A percentile compares a stretch with the other conserved stretches of the same genome.
These are phyloP conservation scores for Pestalotiopsis sp. DNA, from an alignment of 2,329 filamentous ascomycete species.

Conservation along the genomic window DNA sequence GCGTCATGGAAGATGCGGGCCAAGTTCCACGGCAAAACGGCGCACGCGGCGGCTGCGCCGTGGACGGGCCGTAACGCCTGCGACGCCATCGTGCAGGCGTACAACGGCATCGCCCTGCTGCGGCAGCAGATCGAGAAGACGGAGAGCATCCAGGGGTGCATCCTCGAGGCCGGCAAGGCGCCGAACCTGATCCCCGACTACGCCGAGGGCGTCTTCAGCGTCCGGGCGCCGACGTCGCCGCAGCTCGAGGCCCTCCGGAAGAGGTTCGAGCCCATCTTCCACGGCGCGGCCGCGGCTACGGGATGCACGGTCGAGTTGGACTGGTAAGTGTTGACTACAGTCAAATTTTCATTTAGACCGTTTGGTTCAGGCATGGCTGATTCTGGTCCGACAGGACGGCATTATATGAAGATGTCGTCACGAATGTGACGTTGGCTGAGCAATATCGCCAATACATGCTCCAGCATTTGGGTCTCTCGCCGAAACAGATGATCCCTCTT, in stretches of 20 bases:
- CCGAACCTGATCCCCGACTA: constrained; percentile 23
- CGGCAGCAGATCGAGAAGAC: constrained; percentile 28
- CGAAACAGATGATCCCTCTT: constrained; percentile 2
- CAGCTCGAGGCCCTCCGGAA: constrained; percentile 1
- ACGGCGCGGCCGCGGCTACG: constrained; percentile 5
- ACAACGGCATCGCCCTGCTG: constrained; percentile 34
- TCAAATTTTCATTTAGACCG: neutral
- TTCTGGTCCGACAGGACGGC: neutral
- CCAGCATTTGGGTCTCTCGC: neutral
- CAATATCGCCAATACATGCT: constrained; percentile 12
- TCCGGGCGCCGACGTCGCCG: constrained; percentile 36
- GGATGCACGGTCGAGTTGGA: constrained; percentile 8
- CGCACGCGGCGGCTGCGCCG: constrained; percentile 41
- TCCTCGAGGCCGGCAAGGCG: constrained; percentile 16
- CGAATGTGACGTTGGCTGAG: constrained; percentile 1
- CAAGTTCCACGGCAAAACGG: constrained; percentile 29
- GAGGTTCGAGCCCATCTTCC: neutral
- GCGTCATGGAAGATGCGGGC: constrained; percentile 10
- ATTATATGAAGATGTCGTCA: constrained; percentile 7
- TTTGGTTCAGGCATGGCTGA: neutral
- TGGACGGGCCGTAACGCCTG: constrained; percentile 43
- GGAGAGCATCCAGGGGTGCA: constrained; percentile 17
- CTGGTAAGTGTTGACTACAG: neutral
- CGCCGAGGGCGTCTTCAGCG: constrained; percentile 46
- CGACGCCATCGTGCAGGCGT: constrained; percentile 38